Conservation (phyloP, 1,284 basidiomycete species). For the Pseudozyma hubeiensis region DNA sequence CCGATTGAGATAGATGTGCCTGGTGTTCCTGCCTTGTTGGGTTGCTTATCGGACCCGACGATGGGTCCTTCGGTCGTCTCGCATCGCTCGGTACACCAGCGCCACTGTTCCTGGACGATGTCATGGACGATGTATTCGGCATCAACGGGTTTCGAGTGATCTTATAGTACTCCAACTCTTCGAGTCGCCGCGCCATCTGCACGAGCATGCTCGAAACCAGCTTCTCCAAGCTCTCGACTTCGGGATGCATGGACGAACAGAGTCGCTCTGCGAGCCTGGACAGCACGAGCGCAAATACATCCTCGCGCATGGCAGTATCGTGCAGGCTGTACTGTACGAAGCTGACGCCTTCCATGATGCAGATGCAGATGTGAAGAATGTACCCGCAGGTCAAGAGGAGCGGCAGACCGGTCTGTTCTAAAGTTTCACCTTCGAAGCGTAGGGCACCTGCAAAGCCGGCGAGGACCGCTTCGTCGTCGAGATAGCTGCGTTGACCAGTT, state of each 20-base stretch:
- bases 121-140: not conserved
- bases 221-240: constrained; percentile 14
- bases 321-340: constrained; percentile 10
- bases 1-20: constrained; percentile 1
- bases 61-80: not conserved
- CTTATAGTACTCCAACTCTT: constrained; percentile 7
- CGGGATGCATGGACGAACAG: not conserved
- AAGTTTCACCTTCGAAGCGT: constrained; percentile 9
- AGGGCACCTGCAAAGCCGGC: constrained; percentile 13
- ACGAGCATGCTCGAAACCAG: constrained; percentile 21
- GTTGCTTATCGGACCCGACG: not conserved
- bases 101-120: not conserved
- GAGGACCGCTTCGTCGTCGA: constrained; percentile 10
- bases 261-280: constrained; percentile 14
- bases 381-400: constrained; percentile 22
- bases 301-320: constrained; percentile 9
- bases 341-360: constrained; percentile 12
- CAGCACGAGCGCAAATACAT: constrained; percentile 19
- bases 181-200: constrained; percentile 15
- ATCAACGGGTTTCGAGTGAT: not conserved
- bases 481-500: not conserved
- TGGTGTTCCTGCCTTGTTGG: constrained; percentile 1
- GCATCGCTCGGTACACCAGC: not conserved
- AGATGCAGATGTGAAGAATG: constrained; percentile 25
- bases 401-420: constrained; percentile 19